Base-by-base conservation (phyloP, 306 rosid genomes). In the Amphicarpaea edgeworthii region DNA sequence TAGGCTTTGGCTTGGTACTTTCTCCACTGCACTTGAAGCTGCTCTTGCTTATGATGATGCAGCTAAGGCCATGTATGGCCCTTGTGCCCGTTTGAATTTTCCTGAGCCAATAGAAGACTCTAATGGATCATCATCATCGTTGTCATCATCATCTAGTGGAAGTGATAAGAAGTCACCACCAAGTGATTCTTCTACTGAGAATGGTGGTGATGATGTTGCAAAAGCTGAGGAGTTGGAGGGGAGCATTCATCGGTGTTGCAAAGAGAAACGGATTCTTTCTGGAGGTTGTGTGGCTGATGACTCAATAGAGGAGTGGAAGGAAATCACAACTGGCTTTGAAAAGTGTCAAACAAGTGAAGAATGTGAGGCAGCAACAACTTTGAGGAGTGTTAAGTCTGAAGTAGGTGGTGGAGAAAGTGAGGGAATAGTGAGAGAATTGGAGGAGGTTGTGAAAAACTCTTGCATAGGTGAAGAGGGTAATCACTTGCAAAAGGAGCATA, bases 1-100 rank as follows among this genome's bases (percentile, higher is more conserved):
- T 40, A 84, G 97, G 23, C 85, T 92, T 54, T 95, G 99, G 99
- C 97, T 95, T 20, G 97, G 99, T 23, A 92, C 99, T 77, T 95
- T 90, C 72, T 9, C 89, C 2, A 90, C 97, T n/a, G 96, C 96
- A 55, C 78, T 16, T 24, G 90, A 86, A 17, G 99, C 99, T 47
- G 97, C 99, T 54, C 59, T 72, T 45, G 97, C 97, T 83, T 92
- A 95, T 80, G 99, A 95, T 82, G 85, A 85, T 63, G 97, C 99
- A 61, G 96, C 99, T 3, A 88, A 72, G 55, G 87, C 92, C 70
- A 85, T 95, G 86, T 88, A 89, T 60, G 99, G 99, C 30, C 63
- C 90, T 57, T 80, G 60, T 49, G 97, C 99, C 1, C 80, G 89
- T 24, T 85, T 95, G 70, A 95, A 92, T 51, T 95, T 92, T 41